phyloP scores from a whole-genome alignment of 164 flowering plant genomes.

The Protea cynaroides region DNA sequence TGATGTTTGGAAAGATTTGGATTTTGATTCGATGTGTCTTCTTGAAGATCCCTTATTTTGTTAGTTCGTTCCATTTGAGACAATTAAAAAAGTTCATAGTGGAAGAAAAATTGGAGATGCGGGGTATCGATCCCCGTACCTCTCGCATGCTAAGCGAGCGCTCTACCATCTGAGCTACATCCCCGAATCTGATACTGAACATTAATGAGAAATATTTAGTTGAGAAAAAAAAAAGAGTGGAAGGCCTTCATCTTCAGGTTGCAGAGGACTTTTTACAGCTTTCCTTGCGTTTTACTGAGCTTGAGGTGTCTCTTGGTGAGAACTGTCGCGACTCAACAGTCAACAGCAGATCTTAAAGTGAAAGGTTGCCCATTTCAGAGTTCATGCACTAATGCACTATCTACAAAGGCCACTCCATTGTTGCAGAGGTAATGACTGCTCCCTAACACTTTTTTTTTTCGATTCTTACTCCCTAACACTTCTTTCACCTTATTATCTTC shows the following conservation, averaged over 20 bases:
- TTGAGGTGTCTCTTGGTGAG: conserved; percentile 38
- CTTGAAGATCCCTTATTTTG: too few species aligned
- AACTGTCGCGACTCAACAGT: conserved; percentile 16
- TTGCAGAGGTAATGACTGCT: conserved; percentile 74
- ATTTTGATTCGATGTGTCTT: too few species aligned
- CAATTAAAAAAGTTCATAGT: too few species aligned
- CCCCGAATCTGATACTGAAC: too few species aligned
- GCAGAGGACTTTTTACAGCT: conserved; percentile 26
- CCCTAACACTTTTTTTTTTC: background rate
- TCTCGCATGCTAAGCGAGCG: background rate
- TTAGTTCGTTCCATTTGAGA: too few species aligned
- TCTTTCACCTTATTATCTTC: too few species aligned
- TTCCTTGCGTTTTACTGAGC: conserved; percentile 33
- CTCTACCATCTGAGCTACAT: background rate
- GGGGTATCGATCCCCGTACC: conserved; percentile 56
- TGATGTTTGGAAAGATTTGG: too few species aligned
- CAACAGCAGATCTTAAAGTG: conserved; percentile 27
- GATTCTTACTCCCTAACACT: too few species aligned
- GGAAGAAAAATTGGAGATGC: conserved; percentile 34
- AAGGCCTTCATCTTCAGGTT: conserved; percentile 42
- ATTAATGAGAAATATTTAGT: too few species aligned
- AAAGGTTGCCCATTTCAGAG: conserved; percentile 57
- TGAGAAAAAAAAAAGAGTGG: too few species aligned
- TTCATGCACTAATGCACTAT: conserved; percentile 76
- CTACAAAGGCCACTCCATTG: conserved; percentile 44